phyloP scores from a whole-genome alignment of 2,329 filamentous ascomycete genomes.

The Metarhizium album region DNA sequence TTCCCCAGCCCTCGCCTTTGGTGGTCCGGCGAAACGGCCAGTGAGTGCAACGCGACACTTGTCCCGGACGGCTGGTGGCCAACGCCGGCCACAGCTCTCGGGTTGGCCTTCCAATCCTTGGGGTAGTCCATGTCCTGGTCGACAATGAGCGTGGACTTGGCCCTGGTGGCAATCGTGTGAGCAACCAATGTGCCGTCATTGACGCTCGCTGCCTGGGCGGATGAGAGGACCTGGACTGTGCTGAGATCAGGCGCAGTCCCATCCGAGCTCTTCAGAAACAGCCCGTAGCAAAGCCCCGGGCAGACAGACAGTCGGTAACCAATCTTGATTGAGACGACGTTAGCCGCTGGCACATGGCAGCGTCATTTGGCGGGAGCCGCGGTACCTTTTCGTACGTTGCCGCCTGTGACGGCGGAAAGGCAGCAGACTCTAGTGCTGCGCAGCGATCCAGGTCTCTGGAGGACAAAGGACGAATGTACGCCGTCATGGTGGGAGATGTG shows the following conservation, averaged over 20 bases:
- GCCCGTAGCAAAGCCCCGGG: slow-evolving; percentile 17
- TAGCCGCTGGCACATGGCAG: not conserved
- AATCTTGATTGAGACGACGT: slow-evolving; percentile 12
- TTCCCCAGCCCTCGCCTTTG: slow-evolving; percentile 18
- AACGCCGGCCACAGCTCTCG: slow-evolving; percentile 7
- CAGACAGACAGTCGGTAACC: slow-evolving; percentile 18
- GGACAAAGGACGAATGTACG: slow-evolving; percentile 14
- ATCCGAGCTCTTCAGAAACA: slow-evolving; percentile 11
- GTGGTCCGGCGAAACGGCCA: slow-evolving; percentile 16
- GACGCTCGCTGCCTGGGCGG: not conserved
- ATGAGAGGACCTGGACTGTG: slow-evolving; percentile 8
- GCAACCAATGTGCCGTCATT: slow-evolving; percentile 13
- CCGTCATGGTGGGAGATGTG: too few relatives aligned
- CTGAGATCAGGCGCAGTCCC: not conserved
- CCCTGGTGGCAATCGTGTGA: slow-evolving; percentile 18
- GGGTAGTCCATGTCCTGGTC: slow-evolving; percentile 20
- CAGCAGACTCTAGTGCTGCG: slow-evolving; percentile 15
- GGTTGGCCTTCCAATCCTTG: slow-evolving; percentile 13
- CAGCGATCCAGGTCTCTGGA: slow-evolving; percentile 16
- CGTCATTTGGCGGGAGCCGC: not conserved
- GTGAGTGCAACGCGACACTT: slow-evolving; percentile 18
- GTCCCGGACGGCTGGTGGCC: slow-evolving; percentile 15
- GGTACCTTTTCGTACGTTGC: slow-evolving; percentile 18
- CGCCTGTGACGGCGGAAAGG: slow-evolving; percentile 18
- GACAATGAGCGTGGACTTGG: slow-evolving; percentile 10